Conservation (phyloP, 352 stramenopile species). For the Pythium dissotocum region DNA sequence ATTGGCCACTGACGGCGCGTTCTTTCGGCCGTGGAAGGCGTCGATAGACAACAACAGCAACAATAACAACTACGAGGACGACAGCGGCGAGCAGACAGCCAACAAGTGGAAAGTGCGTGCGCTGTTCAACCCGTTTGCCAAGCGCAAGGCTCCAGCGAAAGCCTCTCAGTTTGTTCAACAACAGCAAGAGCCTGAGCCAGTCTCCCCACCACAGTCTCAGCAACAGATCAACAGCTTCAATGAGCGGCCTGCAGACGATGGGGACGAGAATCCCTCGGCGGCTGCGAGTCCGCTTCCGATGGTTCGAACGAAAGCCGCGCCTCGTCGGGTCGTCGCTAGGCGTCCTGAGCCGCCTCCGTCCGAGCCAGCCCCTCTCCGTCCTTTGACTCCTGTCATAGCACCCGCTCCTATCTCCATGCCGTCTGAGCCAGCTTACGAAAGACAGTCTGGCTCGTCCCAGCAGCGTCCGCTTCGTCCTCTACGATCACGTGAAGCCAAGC, state of each 20-base stretch:
- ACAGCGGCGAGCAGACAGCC: slow-evolving; percentile 7
- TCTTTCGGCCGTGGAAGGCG: slow-evolving; percentile 65
- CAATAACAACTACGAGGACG: slow-evolving; percentile 22
- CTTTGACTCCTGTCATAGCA: neutral
- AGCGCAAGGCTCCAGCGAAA: slow-evolving; percentile 29
- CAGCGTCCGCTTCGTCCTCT: neutral
- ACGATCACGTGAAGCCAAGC: slow-evolving; percentile 17
- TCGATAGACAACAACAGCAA: slow-evolving; percentile 19
- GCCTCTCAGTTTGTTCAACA: neutral
- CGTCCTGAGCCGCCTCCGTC: neutral
- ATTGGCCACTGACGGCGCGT: slow-evolving; percentile 36
- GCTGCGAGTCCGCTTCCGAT: slow-evolving; percentile 6
- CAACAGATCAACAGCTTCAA: neutral
- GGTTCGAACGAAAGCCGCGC: neutral
- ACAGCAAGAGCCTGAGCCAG: neutral
- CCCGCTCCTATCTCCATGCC: neutral
- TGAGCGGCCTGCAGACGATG: neutral
- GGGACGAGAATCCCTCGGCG: slow-evolving; percentile 12
- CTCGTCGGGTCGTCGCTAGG: neutral
- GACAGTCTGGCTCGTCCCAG: neutral
- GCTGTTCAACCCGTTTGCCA: slow-evolving; percentile 70
- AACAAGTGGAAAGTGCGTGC: slow-evolving; percentile 82
- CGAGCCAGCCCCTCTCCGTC: neutral
- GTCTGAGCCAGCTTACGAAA: neutral
- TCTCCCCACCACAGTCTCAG: neutral